Conservation (phyloP, 805 yeast genomes). For the Metschnikowia picachoensis region DNA sequence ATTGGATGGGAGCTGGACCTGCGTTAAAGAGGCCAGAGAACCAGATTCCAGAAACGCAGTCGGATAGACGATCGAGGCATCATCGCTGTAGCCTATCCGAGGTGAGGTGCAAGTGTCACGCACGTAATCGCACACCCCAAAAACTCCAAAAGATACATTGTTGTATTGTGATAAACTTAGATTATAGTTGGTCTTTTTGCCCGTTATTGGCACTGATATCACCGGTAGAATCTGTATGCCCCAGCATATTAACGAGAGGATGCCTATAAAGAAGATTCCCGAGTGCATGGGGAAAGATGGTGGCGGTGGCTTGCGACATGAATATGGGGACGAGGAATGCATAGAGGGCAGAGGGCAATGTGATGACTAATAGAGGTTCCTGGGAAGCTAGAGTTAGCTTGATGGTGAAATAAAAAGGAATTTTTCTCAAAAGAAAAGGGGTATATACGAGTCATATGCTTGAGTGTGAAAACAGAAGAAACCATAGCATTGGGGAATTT, state of each 20-base stretch:
- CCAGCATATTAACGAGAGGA: conserved; percentile 28
- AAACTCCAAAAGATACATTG: conserved; percentile 40
- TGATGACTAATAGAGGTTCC: background rate
- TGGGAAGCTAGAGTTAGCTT: background rate
- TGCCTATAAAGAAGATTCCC: conserved; percentile 26
- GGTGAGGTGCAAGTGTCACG: conserved; percentile 30
- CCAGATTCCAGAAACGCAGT: conserved; percentile 3
- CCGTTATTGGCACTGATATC: conserved; percentile 40
- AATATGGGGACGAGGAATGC: conserved; percentile 3
- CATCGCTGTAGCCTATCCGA: conserved; percentile 34
- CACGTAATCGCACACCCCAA: conserved; percentile 36
- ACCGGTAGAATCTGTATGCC: conserved; percentile 38
- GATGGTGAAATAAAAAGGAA: background rate
- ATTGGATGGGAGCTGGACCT: conserved; percentile 37
- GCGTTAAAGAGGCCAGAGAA: conserved; percentile 12
- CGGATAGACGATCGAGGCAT: conserved; percentile 4
- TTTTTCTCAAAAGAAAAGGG: background rate
- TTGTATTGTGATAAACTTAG: conserved; percentile 31
- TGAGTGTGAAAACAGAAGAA: background rate
- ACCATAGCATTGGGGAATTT: background rate
- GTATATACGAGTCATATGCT: background rate
- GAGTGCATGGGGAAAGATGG: conserved; percentile 25
- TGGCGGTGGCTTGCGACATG: conserved; percentile 1
- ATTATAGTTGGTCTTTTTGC: conserved; percentile 19
- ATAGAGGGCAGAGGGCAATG: conserved; percentile 6